phyloP scores from a whole-genome alignment of 2,329 filamentous ascomycete genomes.

The Pezicula rhizophila region DNA sequence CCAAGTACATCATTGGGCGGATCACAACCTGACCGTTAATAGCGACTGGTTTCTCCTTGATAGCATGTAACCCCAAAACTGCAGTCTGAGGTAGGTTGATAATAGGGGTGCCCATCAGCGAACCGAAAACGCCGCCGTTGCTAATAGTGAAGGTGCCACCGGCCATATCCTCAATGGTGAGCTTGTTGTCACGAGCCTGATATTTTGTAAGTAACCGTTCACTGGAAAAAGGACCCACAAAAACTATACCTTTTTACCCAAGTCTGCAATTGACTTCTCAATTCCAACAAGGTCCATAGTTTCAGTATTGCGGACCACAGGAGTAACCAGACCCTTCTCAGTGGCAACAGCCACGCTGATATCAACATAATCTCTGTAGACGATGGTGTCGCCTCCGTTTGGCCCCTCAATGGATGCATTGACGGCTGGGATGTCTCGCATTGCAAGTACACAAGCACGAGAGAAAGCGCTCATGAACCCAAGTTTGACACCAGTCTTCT shows the following conservation, averaged over 20 bases:
- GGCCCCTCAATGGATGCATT: slow-evolving; percentile 97
- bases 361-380: slow-evolving; percentile 97
- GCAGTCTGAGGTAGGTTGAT: slow-evolving; percentile 95
- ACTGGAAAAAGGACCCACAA: neutral
- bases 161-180: slow-evolving; percentile 99
- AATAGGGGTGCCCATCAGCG: slow-evolving; percentile 94
- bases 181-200: slow-evolving; percentile 86
- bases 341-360: slow-evolving; percentile 96
- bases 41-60: slow-evolving; percentile 87
- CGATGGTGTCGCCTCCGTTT: slow-evolving; percentile 91
- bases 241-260: slow-evolving; percentile 80
- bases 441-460: slow-evolving; percentile 80
- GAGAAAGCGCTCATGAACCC: slow-evolving; percentile 99
- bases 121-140: slow-evolving; percentile 95
- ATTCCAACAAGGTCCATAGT: slow-evolving; percentile 81
- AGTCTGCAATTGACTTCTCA: slow-evolving; percentile 83
- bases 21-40: slow-evolving; percentile 93
- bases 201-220: slow-evolving; percentile 9
- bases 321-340: slow-evolving; percentile 94
- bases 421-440: slow-evolving; percentile 89
- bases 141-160: slow-evolving; percentile 97
- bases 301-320: slow-evolving; percentile 91
- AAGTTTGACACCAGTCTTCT: slow-evolving; percentile 94
- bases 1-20: slow-evolving; percentile 99
- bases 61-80: slow-evolving; percentile 88